Evolutionary conservation across 768 basidiomycete genomes (phyloP).

Genomic region (Tricholoma sp.): DNA sequence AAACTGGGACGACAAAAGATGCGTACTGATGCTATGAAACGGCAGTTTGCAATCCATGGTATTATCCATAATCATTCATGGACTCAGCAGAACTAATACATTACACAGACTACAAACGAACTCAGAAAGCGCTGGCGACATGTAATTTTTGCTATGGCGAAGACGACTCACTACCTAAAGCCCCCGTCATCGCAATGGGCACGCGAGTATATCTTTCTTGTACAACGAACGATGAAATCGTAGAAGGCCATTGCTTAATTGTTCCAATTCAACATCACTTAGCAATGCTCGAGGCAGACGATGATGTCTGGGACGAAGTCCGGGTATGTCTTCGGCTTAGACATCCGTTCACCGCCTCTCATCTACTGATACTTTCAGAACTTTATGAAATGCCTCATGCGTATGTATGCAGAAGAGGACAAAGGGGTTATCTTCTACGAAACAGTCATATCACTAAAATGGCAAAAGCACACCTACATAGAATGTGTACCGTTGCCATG

Average conservation of each 20-base stretch:
- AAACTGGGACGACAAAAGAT: constrained; percentile 90
- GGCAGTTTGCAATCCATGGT: constrained; percentile 96
- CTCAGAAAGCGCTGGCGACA: constrained; percentile 81
- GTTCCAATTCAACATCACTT: constrained; percentile 95
- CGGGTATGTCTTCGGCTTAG: constrained; percentile 48
- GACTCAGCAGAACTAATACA: constrained; percentile 1
- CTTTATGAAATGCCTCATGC: constrained; percentile 91
- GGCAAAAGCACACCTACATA: constrained; percentile 89
- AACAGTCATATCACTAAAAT: constrained; percentile 80
- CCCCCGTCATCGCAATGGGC: constrained; percentile 86
- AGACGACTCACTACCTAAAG: constrained; percentile 85
- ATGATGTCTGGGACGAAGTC: constrained; percentile 98
- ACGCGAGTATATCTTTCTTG: constrained; percentile 89
- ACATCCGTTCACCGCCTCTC: background rate
- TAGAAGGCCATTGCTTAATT: constrained; percentile 89
- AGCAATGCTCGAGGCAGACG: constrained; percentile 87
- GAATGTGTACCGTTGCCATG: constrained; percentile 93
- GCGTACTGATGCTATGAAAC: constrained; percentile 94
- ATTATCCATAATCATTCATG: background rate
- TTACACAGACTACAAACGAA: constrained; percentile 84
- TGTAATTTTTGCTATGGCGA: constrained; percentile 92
- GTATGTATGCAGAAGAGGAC: constrained; percentile 89
- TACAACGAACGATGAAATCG: constrained; percentile 82
- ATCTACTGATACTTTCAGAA: constrained; percentile 33
- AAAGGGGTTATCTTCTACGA: constrained; percentile 96